Percentiles rank a stretch among this genome's conserved stretches.
phyloP scores from a whole-genome alignment of 1,284 basidiomycete genomes.

The Melampsora abietis-canadensis region DNA sequence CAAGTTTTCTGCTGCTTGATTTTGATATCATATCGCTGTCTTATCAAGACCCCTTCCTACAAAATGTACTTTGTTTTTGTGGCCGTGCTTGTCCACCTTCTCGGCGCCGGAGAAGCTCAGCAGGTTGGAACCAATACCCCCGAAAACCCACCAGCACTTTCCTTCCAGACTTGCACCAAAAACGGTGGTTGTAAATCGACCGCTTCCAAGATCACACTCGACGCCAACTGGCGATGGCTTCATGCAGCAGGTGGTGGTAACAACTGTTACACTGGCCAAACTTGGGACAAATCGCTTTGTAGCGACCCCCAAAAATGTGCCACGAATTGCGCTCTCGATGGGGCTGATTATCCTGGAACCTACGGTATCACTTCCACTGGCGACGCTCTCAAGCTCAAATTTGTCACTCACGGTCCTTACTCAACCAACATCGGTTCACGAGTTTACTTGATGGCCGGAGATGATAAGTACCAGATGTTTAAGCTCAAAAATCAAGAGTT shows the following conservation, averaged over 20 bases:
- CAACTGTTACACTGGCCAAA: constrained; percentile 13
- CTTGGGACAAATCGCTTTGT: constrained; percentile 15
- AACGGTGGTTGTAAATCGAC: not conserved
- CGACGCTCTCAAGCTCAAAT: constrained; percentile 5
- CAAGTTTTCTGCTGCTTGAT: too few relatives aligned
- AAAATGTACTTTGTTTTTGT: too few relatives aligned
- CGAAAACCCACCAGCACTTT: not conserved
- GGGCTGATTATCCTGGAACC: constrained; percentile 4
- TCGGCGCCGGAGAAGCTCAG: not conserved
- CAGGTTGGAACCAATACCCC: not conserved
- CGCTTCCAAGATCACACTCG: not conserved
- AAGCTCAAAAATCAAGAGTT: constrained; percentile 30
- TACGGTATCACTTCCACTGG: constrained; percentile 11
- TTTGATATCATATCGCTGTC: too few relatives aligned
- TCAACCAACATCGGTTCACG: constrained; percentile 1
- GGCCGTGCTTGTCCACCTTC: too few relatives aligned
- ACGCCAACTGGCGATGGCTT: constrained; percentile 18
- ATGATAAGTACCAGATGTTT: constrained; percentile 21
- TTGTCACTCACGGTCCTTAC: constrained; percentile 2
- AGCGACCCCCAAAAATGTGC: constrained; percentile 16
- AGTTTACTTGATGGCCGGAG: constrained; percentile 1
- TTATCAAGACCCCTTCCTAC: too few relatives aligned
- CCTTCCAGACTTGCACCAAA: constrained; percentile 4
- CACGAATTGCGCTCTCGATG: constrained; percentile 9
- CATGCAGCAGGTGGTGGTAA: not conserved